Base-by-base conservation (phyloP, 2,329 filamentous ascomycete genomes). In the Exserohilum rostratum region DNA sequence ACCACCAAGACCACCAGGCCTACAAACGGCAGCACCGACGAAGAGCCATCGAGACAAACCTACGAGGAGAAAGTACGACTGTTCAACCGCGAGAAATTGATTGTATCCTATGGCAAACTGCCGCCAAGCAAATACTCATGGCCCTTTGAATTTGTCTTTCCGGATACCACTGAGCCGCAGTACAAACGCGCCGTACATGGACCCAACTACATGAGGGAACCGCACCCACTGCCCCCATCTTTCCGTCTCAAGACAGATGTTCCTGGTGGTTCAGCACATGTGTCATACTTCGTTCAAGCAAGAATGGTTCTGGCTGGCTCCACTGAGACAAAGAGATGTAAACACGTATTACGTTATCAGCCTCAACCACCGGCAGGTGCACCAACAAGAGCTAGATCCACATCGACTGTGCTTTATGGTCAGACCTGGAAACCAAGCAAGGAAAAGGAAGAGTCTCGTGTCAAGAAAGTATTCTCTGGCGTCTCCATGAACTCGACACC, bases 131-230 rank as follows among this genome's bases (percentile, higher is more conserved):
- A 74, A 35, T 65, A 71, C 22, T 66, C 60, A 7, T 75, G 72
- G 71, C 45, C 61, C 1, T 75, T 76, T 51, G 67, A 71, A n/a
- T 75, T 74, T 57, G 59, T 59, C 12, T 73, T 75, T 42, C 72
- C 72, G 17, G 60, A 66, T 4, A 51, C 50, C n/a, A 75, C 72
- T 0, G 61, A 68, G 38, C 60, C 64, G 44, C 63, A 58, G 12
- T 69, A 62, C 50, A 69, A 69, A 7, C 62, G 66, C 35, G 63
- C 68, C 37, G 47, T 58, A 13, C 65, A 70, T 38, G 67, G 67
- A 12, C 54, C 65, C 12, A 68, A 68, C 35, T 75, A 72, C 46
- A 46, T 60, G 15, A 66, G 64, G 48, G 66, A 67, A 35, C 68
- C 70, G 33, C 71, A 75, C 40, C 58, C 65, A 33, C 60, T 75